Conservation (phyloP, 2,329 filamentous ascomycete species). For the Cercospora nicotianae region DNA sequence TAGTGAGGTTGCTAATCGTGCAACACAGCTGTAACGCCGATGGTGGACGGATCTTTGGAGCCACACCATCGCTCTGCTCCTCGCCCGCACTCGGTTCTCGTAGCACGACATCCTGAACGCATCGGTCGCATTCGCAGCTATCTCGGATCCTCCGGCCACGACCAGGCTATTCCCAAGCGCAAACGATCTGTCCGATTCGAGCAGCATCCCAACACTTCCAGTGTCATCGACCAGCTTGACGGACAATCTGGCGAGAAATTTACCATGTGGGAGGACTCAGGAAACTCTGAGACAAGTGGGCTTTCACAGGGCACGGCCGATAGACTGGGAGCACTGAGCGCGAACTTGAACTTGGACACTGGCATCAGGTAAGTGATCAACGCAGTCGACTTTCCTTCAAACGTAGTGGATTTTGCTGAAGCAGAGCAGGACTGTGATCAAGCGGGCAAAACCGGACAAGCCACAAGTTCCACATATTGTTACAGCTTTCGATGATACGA, state of each 20-base stretch:
- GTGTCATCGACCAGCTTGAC: slow-evolving; percentile 25
- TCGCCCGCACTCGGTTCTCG: slow-evolving; percentile 25
- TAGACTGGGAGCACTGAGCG: slow-evolving; percentile 25
- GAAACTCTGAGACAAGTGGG: slow-evolving; percentile 2
- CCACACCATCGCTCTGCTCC: slow-evolving; percentile 29
- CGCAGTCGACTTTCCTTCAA: background rate
- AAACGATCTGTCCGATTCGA: slow-evolving; percentile 33
- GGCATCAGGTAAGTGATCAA: slow-evolving; percentile 4
- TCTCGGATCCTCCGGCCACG: slow-evolving; percentile 19
- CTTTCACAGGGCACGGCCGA: slow-evolving; percentile 3
- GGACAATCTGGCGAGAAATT: slow-evolving; percentile 18
- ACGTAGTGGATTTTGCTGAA: background rate
- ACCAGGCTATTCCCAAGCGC: slow-evolving; percentile 20
- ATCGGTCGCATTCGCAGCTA: slow-evolving; percentile 8
- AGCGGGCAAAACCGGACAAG: slow-evolving; percentile 27
- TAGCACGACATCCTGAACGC: background rate
- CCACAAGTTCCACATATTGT: slow-evolving; percentile 32
- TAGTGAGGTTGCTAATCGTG: background rate
- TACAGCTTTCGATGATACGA: slow-evolving; percentile 23
- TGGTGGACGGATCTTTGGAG: slow-evolving; percentile 25
- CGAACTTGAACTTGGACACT: slow-evolving; percentile 27
- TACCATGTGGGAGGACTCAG: background rate
- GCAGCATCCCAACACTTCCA: slow-evolving; percentile 7
- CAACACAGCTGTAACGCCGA: background rate
- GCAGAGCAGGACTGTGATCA: slow-evolving; percentile 30